phyloP scores from a whole-genome alignment of 1,284 basidiomycete species.

The Tremellales sp. region DNA sequence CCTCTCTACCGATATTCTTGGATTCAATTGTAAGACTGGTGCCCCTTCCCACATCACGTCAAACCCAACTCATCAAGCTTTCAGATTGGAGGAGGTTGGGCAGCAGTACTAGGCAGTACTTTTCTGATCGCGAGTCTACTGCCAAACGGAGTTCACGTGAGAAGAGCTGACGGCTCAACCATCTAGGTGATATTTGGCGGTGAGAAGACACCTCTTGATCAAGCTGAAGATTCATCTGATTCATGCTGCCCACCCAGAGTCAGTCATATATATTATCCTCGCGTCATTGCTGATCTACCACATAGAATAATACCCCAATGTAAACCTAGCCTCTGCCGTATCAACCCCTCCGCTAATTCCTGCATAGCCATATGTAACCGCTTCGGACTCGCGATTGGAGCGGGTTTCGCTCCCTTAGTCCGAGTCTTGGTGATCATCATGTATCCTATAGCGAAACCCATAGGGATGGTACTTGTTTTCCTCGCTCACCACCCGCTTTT shows the following conservation, averaged over 20 bases:
- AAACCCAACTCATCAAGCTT: background rate
- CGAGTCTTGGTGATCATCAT: conserved; percentile 47
- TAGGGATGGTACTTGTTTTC: conserved; percentile 34
- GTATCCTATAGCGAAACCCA: conserved; percentile 51
- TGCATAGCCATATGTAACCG: conserved; percentile 52
- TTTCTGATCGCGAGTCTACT: conserved; percentile 17
- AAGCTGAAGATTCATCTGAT: background rate
- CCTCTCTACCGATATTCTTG: conserved; percentile 53
- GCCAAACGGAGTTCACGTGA: background rate
- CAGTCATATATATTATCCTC: conserved; percentile 1
- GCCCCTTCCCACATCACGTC: background rate
- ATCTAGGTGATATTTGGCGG: conserved; percentile 32
- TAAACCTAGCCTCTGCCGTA: conserved; percentile 8
- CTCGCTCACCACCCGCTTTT: background rate
- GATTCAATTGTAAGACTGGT: conserved; percentile 36
- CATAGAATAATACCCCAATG: conserved; percentile 44
- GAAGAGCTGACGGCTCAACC: conserved; percentile 1
- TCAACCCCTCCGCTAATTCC: conserved; percentile 37
- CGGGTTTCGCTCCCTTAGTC: conserved; percentile 52
- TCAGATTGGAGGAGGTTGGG: conserved; percentile 45
- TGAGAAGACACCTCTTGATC: conserved; percentile 4
- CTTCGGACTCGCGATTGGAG: conserved; percentile 53
- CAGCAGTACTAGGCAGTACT: conserved; percentile 39
- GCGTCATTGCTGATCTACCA: background rate
- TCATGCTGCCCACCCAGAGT: conserved; percentile 15